Evolutionary conservation across 176 grass and related monocot species (phyloP).

Genomic region (Carex cristatella): DNA sequence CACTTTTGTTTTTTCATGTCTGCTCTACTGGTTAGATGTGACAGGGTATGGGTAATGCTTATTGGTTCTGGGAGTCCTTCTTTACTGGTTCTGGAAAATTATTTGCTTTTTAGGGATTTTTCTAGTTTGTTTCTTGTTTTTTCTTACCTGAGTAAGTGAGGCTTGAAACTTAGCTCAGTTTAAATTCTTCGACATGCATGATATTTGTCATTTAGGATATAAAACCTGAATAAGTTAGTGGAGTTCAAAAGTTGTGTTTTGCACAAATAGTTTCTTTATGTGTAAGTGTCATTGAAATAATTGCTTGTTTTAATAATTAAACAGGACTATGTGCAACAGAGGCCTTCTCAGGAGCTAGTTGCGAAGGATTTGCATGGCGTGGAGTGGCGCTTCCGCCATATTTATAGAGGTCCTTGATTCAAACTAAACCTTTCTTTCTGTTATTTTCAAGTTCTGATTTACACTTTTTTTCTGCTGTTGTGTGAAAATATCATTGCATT

Average conservation of each 20-base stretch:
- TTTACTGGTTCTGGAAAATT: background rate
- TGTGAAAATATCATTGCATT: background rate
- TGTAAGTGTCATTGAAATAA: conserved; percentile 2
- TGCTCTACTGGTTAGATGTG: background rate
- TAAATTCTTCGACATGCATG: background rate
- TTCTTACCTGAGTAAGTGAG: background rate
- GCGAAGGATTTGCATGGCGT: conserved; percentile 89
- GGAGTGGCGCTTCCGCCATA: conserved; percentile 90
- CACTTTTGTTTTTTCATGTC: background rate
- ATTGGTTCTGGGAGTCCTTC: background rate
- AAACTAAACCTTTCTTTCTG: background rate
- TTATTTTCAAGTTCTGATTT: background rate
- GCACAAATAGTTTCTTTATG: background rate
- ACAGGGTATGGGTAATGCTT: background rate
- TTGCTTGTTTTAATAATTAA: conserved; percentile 1
- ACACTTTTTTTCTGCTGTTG: background rate
- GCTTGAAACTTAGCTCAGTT: background rate
- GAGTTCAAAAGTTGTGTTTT: background rate
- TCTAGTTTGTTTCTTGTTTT: background rate
- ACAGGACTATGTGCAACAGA: conserved; percentile 90
- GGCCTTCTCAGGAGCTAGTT: conserved; percentile 95
- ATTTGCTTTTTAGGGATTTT: background rate
- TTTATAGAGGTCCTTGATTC: conserved; percentile 72
- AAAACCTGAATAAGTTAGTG: background rate
- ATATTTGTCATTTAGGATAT: background rate